A percentile compares a stretch with the other conserved stretches of the same genome.
Evolutionary conservation across 1,284 basidiomycete species (phyloP).

Genomic region (Singerocomus inundabilis): DNA sequence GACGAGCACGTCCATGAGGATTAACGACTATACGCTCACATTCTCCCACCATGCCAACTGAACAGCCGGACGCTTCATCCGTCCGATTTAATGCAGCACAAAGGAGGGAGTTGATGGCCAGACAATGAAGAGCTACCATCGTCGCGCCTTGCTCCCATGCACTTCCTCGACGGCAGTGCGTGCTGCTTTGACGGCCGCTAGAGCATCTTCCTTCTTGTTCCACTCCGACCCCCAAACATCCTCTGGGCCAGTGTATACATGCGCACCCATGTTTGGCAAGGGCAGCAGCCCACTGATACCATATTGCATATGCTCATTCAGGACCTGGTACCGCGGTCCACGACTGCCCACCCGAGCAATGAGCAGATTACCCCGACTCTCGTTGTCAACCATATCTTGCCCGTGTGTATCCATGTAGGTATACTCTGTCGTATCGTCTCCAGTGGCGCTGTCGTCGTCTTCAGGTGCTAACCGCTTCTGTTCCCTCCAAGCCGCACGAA

Average conservation of each 20-base stretch:
- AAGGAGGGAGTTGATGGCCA: slow-evolving; percentile 82
- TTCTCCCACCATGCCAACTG: slow-evolving; percentile 97
- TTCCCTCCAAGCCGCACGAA: slow-evolving; percentile 71
- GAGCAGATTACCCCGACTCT: slow-evolving; percentile 61
- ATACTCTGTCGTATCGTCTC: slow-evolving; percentile 65
- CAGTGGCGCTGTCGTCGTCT: slow-evolving; percentile 50
- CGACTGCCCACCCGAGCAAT: slow-evolving; percentile 48
- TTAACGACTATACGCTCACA: slow-evolving; percentile 86
- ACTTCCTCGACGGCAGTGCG: slow-evolving; percentile 82
- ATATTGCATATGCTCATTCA: slow-evolving; percentile 46
- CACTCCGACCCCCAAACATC: slow-evolving; percentile 59
- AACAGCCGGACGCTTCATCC: slow-evolving; percentile 96
- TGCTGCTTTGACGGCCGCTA: slow-evolving; percentile 55
- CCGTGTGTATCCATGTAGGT: slow-evolving; percentile 47
- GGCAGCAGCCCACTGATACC: slow-evolving; percentile 43
- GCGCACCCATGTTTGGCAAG: slow-evolving; percentile 39
- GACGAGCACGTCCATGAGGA: slow-evolving; percentile 80
- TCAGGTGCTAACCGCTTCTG: slow-evolving; percentile 42
- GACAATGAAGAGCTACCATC: slow-evolving; percentile 69
- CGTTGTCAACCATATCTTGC: slow-evolving; percentile 40
- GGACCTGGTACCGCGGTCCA: slow-evolving; percentile 49
- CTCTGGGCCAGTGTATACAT: slow-evolving; percentile 35
- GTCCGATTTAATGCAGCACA: slow-evolving; percentile 66
- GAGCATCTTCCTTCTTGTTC: slow-evolving; percentile 54
- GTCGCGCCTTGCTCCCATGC: slow-evolving; percentile 69